Conservation (phyloP, 257 asterid genomes). For the Ophiorrhiza pumila region DNA sequence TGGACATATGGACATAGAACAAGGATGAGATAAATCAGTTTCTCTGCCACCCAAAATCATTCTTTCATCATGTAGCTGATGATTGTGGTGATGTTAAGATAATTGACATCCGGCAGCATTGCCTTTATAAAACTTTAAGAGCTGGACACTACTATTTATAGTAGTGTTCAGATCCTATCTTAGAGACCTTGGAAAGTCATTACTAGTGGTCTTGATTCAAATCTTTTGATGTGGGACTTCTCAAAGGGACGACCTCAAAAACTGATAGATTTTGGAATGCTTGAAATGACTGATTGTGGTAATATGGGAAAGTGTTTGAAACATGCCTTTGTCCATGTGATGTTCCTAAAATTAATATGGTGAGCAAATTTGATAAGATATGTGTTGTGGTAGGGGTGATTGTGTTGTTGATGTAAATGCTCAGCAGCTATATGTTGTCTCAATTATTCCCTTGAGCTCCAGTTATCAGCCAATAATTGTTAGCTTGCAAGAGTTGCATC, state of each 20-base stretch:
- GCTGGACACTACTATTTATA: constrained; percentile 88
- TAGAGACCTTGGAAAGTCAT: constrained; percentile 97
- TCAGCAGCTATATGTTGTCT: constrained; percentile 68
- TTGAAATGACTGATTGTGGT: constrained; percentile 42
- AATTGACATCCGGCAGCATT: constrained; percentile 66
- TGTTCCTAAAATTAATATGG: constrained; percentile 75
- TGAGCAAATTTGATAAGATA: constrained; percentile 68
- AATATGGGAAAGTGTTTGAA: constrained; percentile 65
- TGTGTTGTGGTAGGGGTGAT: constrained; percentile 89
- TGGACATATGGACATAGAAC: too few species aligned
- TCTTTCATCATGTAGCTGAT: constrained; percentile 89
- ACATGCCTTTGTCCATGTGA: constrained; percentile 87
- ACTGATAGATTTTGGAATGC: constrained; percentile 63
- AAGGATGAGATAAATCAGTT: too few species aligned
- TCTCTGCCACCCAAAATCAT: constrained; percentile 71
- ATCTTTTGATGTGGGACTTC: constrained; percentile 90
- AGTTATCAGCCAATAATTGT: constrained; percentile 65
- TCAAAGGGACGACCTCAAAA: constrained; percentile 74
- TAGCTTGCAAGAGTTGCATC: constrained; percentile 52
- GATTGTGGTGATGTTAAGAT: constrained; percentile 96
- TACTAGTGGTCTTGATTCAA: constrained; percentile 95
- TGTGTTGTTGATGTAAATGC: constrained; percentile 81
- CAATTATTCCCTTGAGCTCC: constrained; percentile 63
- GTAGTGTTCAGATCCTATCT: constrained; percentile 86
- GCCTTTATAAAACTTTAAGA: constrained; percentile 82